Evolutionary conservation across 108 stramenopile species (phyloP), one percentile per base, ranked within the genome.

Genomic region (Tribonema minus): DNA sequence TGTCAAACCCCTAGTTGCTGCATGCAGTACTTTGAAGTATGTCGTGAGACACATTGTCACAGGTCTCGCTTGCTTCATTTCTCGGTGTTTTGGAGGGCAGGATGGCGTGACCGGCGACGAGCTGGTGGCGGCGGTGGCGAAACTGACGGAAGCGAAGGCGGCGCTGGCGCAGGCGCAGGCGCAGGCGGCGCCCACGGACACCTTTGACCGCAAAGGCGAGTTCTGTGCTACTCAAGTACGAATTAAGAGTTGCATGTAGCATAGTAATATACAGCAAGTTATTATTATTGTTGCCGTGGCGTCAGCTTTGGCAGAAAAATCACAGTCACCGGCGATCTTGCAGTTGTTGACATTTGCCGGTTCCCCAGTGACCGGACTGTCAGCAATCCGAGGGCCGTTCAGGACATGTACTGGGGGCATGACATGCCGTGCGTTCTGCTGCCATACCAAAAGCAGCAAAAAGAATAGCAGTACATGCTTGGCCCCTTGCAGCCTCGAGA

Each of bases 141-240:
- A 72, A 23, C 71, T 82, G 33, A 31, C 31, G 61, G 81, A 20
- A 15, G 25, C 71, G 28, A 72, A 71, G 28, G 80, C 81, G 23
- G 23, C n/a, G 23, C 58, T 82, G 37, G 71, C 63, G 0, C 15
- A n/a, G 32, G 66, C 65, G 37, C 37, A 29, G 32, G 64, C 63
- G 54, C 66, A 70, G 9, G 60, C 58, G 0, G 81, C 54, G 38
- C 29, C 61, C 4, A 58, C 15, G 35, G 63, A 59, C 41, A 71
- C 80, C 2, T 76, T 76, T 31, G 66, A 67, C 36, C 28, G 74
- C 1, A 76, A 67, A 67, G 65, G 74, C 62, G 15, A 25, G 5
- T n/a, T n/a, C n/a, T n/a, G n/a, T n/a, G n/a, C 30, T 1, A 26
- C 3, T 23, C 3, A 20, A 23, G 41, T 38, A 12, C 26, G 25